A percentile compares a stretch with the other conserved stretches of the same genome.
These are phyloP conservation scores for Acacia crassicarpa DNA, from an alignment of 306 rosid species.

Conservation along the genomic window DNA sequence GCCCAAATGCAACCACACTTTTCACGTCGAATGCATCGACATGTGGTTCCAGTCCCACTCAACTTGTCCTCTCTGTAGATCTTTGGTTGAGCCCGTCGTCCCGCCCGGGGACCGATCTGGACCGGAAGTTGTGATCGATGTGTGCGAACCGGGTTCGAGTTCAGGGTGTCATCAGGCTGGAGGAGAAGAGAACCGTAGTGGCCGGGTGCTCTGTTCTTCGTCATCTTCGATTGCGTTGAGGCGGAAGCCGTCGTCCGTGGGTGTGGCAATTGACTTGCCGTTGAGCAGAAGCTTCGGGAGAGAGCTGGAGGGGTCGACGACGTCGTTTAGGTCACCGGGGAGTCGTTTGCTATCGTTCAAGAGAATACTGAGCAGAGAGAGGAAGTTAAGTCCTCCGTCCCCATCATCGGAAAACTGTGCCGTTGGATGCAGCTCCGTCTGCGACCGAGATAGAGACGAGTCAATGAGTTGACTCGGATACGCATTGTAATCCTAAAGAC, in stretches of 20 bases:
- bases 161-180: conserved; percentile 27
- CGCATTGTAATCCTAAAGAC: neutral
- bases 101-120: neutral
- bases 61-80: conserved; percentile 82
- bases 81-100: conserved; percentile 47
- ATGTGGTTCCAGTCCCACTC: conserved; percentile 86
- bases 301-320: conserved; percentile 23
- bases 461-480: conserved; percentile 35
- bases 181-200: conserved; percentile 16
- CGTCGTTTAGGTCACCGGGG: conserved; percentile 54
- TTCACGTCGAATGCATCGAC: conserved; percentile 79
- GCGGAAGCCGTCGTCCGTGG: conserved; percentile 40
- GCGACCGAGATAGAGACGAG: conserved; percentile 43
- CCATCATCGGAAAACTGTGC: conserved; percentile 36
- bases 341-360: conserved; percentile 69
- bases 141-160: conserved; percentile 39
- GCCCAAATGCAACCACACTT: conserved; percentile 69
- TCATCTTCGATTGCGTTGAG: conserved; percentile 37
- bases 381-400: conserved; percentile 34
- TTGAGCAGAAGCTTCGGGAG: conserved; percentile 40
- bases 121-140: conserved; percentile 29
- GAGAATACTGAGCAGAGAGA: conserved; percentile 63
- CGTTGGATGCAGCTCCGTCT: conserved; percentile 36
- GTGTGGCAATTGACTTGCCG: conserved; percentile 51
- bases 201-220: conserved; percentile 21